phyloP scores from a whole-genome alignment of 192 early-diverging fungal genomes.

The Rhizophlyctis rosea region DNA sequence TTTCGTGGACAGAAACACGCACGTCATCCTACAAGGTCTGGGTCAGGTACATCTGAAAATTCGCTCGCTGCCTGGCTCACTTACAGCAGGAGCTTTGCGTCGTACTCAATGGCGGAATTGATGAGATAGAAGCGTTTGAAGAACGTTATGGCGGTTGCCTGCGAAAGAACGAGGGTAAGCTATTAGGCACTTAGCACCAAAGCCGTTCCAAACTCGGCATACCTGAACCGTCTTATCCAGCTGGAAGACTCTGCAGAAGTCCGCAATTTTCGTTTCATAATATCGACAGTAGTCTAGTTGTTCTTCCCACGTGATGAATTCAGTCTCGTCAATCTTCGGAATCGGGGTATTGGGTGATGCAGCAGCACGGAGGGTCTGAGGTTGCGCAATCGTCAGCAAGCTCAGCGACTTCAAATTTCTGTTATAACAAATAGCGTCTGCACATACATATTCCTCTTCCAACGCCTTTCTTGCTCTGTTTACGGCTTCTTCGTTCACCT shows the following conservation, averaged over 20 bases:
- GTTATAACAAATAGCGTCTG: no score
- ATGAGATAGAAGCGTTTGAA: conserved; percentile 54
- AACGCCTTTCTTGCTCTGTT: conserved; percentile 11
- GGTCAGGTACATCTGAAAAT: no score
- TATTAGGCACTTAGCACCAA: conserved; percentile 9
- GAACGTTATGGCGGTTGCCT: conserved; percentile 48
- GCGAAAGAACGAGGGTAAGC: background rate
- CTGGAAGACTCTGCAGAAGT: conserved; percentile 31
- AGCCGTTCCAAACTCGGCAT: no score
- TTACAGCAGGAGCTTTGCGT: conserved; percentile 44
- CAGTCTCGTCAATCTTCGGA: no score
- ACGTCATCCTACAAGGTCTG: conserved; percentile 37
- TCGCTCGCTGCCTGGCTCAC: no score
- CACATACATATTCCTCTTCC: conserved; percentile 20
- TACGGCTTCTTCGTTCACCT: conserved; percentile 20
- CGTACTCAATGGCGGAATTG: conserved; percentile 46
- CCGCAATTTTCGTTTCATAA: conserved; percentile 33
- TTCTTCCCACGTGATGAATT: conserved; percentile 38
- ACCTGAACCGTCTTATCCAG: conserved; percentile 41
- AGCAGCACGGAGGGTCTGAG: no score
- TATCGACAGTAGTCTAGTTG: conserved; percentile 31
- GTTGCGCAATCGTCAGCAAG: no score
- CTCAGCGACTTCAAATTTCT: no score
- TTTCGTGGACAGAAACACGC: conserved; percentile 46
- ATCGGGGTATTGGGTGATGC: no score